phyloP scores from a whole-genome alignment of 2,329 filamentous ascomycete genomes.

The Neofusicoccum sp. region DNA sequence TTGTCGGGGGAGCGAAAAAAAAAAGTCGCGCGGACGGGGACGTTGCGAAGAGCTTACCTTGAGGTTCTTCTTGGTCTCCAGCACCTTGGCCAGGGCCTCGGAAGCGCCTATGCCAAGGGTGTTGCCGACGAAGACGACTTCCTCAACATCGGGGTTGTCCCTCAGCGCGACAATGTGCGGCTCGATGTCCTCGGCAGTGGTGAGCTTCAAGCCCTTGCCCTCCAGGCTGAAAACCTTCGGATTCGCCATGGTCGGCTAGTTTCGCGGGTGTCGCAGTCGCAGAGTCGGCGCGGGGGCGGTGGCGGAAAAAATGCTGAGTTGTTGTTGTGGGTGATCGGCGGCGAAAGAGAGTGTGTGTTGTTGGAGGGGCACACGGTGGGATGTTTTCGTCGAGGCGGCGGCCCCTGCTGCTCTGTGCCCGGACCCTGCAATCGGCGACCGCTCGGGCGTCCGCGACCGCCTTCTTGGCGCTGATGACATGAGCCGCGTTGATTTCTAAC shows the following conservation, averaged over 20 bases:
- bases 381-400: slow-evolving; percentile 8
- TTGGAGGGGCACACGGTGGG: slow-evolving; percentile 16
- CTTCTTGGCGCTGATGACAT: slow-evolving; percentile 11
- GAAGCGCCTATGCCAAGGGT: slow-evolving; percentile 88
- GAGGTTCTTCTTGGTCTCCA: slow-evolving; percentile 80
- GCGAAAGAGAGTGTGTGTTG: slow-evolving; percentile 9
- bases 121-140: slow-evolving; percentile 85
- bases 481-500: slow-evolving; percentile 16
- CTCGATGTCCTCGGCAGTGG: slow-evolving; percentile 82
- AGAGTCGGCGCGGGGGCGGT: too few species aligned
- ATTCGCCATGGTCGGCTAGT: slow-evolving; percentile 49
- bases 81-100: slow-evolving; percentile 76
- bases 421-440: slow-evolving; percentile 12
- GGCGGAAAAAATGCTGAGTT: slow-evolving; percentile 3
- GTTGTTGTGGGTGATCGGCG: slow-evolving; percentile 1
- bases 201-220: slow-evolving; percentile 88
- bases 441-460: background rate
- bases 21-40: background rate
- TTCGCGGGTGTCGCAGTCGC: background rate
- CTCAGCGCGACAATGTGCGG: slow-evolving; percentile 75
- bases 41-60: slow-evolving; percentile 53
- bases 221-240: slow-evolving; percentile 82
- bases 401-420: background rate
- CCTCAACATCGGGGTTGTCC: slow-evolving; percentile 72
- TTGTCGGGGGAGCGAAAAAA: background rate